Base-by-base conservation (phyloP, 495 filamentous ascomycete species). In the Podospora anserina region DNA sequence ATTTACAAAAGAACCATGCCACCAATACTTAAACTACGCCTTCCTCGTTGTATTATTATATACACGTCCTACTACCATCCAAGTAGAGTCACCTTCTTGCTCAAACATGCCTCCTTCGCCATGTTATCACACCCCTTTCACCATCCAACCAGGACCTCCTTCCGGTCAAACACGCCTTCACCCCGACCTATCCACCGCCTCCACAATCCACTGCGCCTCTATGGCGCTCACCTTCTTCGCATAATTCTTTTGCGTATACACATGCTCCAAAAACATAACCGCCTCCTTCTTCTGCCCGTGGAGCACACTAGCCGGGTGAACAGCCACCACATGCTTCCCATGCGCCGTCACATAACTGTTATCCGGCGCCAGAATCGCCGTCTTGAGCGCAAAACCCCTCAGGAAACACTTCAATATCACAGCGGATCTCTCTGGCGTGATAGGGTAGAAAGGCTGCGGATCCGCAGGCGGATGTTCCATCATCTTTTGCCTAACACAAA, bases 241-340 rank as follows among this genome's bases (percentile, higher is more conserved):
- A 80, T 96, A 99, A 72, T 89, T 94, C 76, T 90, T 92, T 63
- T 90, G 91, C 7, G 96, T 99, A 76, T 91, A 98, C 2, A 99
- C 94, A 78, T 95, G 93, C 77, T 99, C 94, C 70, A 94, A 87
- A 73, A 94, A 99, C 88, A 98, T 89, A 71, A 99, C 95, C 0
- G 92, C 94, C 82, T 97, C 94, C 66, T 89, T 86, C 78, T 94
- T 97, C 79, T 89, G 87, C 9, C 94, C 92, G 74, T 92, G 92
- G 5, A 99, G 75, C 2, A 91, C 90, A 74, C 92, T 96, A 0
- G 88, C 89, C 0, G 96, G 96, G 75, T 99, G 96, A 28, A 99
- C 91, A 0, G 91, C 88, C 9, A 99, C 92, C 0, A 86, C 87
- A 66, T 97, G 92, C 68, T 93, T 92, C 2, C 93, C 93, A 3